Base-by-base conservation (phyloP, 441 rosid genomes). In the Cnidoscolus chayamansa region DNA sequence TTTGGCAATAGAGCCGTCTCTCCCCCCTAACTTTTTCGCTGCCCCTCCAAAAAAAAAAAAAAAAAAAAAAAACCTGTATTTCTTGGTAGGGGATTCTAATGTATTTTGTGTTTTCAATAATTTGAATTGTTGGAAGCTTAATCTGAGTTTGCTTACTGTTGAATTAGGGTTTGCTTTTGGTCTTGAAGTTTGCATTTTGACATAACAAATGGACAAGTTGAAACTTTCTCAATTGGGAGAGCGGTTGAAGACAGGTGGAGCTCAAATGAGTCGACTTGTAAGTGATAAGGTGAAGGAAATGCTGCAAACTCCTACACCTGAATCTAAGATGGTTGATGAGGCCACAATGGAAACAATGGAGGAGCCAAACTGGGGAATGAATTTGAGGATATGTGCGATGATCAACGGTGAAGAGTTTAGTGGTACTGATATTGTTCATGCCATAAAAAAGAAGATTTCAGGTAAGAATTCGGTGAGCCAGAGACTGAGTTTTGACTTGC, bases 291-390 rank as follows among this genome's bases (percentile, higher is more conserved):
- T 89, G 85, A 93, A 91, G 79, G 97, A 91, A 65, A 85, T 93
- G 74, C 81, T 93, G 25, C 97, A 91, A 74, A 82, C 86, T 35
- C 94, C 97, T 0, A 93, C 93, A 2, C 86, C 85, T 4, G 96
- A 90, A 67, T 90, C 92, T 0, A 86, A 84, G 81, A 82, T 91
- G 84, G 97, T 91, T 1, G 97, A 93, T 51, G 97, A 93, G 74
- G 97, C 97, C 56, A 93, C 96, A 0, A 43, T 78, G 11, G 97
- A 93, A 76, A 85, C 86, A 7, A 45, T 87, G 72, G 90, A 85
- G 53, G 97, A 87, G 74, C 86, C 98, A 0, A 89, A 87, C 54
- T 93, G 98, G 97, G 94, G 96, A 64, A 55, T 91, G 97, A 91
- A 90, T 82, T 82, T 93, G 89, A 88, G 92, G 84, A 86, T 93